Conservation (phyloP, 164 flowering plant genomes). For the Macadamia integrifolia region DNA sequence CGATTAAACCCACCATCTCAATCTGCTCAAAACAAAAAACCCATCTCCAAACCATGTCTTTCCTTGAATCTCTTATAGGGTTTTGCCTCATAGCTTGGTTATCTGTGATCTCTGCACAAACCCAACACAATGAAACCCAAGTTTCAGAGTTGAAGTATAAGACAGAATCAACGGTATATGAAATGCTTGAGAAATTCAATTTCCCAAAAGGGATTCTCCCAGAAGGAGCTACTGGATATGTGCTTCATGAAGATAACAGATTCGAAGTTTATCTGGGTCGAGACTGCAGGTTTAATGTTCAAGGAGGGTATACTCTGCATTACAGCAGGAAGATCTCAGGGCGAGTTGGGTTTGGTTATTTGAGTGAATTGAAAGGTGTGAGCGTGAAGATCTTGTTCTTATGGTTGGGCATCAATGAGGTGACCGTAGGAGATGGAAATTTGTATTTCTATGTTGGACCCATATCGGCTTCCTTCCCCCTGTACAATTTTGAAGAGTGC, state of each 20-base stretch:
- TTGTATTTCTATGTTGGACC: conserved; percentile 24
- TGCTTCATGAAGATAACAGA: conserved; percentile 21
- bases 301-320: conserved; percentile 22
- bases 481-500: conserved; percentile 19
- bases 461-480: conserved; percentile 21
- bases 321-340: conserved; percentile 24
- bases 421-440: conserved; percentile 8
- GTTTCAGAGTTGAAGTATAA: not conserved
- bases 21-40: not conserved
- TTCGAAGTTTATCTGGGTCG: conserved; percentile 21
- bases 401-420: conserved; percentile 24
- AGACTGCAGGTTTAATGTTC: conserved; percentile 20
- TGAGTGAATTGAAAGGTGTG: conserved; percentile 27
- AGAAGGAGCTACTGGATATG: conserved; percentile 21
- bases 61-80: conserved; percentile 17
- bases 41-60: conserved; percentile 12
- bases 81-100: conserved; percentile 12
- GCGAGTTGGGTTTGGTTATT: conserved; percentile 16
- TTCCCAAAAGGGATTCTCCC: conserved; percentile 34
- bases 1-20: no score
- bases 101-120: conserved; percentile 9
- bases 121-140: not conserved
- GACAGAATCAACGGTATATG: conserved; percentile 18
- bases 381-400: conserved; percentile 25
- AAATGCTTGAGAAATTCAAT: conserved; percentile 26